Conservation (phyloP, 176 grass and related monocot species). For the Musa acuminata region DNA sequence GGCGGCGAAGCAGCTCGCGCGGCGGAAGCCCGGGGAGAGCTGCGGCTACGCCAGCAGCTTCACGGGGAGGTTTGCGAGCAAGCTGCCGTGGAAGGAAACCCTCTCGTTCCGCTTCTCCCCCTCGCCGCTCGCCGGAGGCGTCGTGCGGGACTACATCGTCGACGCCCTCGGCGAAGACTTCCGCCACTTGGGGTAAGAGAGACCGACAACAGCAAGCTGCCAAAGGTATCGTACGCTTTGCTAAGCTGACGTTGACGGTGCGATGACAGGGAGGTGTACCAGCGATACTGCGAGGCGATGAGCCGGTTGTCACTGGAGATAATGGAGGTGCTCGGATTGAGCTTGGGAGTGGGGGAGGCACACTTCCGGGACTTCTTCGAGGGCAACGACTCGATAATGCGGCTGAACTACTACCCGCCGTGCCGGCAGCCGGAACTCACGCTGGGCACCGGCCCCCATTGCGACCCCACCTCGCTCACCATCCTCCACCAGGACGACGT, state of each 20-base stretch:
- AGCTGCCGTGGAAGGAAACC: constrained; percentile 97
- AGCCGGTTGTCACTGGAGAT: constrained; percentile 59
- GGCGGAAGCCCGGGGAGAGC: constrained; percentile 39
- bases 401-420: constrained; percentile 90
- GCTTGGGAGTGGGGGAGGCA: constrained; percentile 32
- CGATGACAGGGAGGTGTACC: constrained; percentile 38
- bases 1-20: constrained; percentile 62
- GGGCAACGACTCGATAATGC: constrained; percentile 73
- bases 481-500: constrained; percentile 92
- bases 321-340: constrained; percentile 72
- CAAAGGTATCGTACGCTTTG: neutral
- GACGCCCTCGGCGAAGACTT: constrained; percentile 35
- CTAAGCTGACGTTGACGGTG: neutral
- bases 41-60: constrained; percentile 97
- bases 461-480: constrained; percentile 84
- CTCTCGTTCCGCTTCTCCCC: constrained; percentile 53
- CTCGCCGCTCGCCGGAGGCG: neutral
- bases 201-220: neutral
- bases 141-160: constrained; percentile 56
- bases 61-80: constrained; percentile 56
- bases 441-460: constrained; percentile 71
- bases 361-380: constrained; percentile 64
- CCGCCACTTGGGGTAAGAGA: constrained; percentile 38
- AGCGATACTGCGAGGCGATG: constrained; percentile 61
- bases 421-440: constrained; percentile 62